Evolutionary conservation across 192 early-diverging fungal genomes (phyloP).

Genomic region (Linnemannia elongata): DNA sequence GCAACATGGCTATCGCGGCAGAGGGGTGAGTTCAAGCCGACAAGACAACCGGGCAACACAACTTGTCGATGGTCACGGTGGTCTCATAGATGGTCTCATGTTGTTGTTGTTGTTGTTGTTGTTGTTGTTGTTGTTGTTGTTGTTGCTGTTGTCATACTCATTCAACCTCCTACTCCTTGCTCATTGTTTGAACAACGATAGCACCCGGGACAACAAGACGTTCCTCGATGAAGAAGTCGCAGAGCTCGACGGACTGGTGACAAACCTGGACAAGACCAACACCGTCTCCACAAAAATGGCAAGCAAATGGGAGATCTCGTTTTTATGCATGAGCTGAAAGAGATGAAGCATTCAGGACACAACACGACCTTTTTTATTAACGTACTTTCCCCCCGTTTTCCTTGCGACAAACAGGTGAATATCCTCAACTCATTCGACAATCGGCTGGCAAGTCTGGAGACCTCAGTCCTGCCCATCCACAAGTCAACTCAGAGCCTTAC

Average conservation of each 20-base stretch:
- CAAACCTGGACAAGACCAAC: conserved; percentile 57
- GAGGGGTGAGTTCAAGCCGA: neutral
- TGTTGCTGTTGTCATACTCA: neutral
- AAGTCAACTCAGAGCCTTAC: conserved; percentile 81
- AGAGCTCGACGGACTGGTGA: conserved; percentile 49
- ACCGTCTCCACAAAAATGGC: conserved; percentile 57
- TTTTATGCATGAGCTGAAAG: neutral
- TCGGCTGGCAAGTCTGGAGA: conserved; percentile 77
- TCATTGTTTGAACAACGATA: neutral
- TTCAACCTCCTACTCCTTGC: neutral
- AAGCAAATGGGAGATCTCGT: conserved; percentile 11
- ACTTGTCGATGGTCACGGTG: neutral
- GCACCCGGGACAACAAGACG: conserved; percentile 48
- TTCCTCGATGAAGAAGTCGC: conserved; percentile 59
- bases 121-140: neutral
- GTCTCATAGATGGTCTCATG: neutral
- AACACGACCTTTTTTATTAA: neutral
- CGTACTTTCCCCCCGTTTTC: neutral
- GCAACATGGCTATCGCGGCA: neutral
- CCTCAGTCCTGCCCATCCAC: conserved; percentile 86
- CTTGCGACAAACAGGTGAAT: conserved; percentile 59
- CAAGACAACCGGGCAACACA: neutral
- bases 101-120: neutral
- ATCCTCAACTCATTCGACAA: conserved; percentile 85
- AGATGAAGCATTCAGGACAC: neutral